These are phyloP conservation scores for Gremmenia infestans DNA, from an alignment of 2,329 filamentous ascomycete species.

Conservation along the genomic window DNA sequence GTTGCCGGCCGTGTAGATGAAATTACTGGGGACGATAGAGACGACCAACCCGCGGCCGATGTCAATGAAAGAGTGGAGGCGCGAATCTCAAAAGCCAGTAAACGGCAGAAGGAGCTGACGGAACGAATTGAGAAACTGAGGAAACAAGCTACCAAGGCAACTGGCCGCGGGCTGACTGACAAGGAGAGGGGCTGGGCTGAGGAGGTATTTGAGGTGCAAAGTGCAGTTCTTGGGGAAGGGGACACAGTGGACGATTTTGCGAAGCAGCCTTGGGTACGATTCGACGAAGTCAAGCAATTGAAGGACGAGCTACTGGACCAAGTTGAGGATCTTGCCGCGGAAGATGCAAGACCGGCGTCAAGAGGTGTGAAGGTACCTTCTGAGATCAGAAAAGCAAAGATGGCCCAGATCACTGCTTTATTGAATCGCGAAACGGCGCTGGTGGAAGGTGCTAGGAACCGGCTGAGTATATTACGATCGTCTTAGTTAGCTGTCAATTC, in stretches of 20 bases:
- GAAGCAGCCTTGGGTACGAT: slow-evolving; percentile 50
- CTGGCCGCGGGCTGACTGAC: slow-evolving; percentile 51
- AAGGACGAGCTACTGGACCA: slow-evolving; percentile 37
- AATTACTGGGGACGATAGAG: slow-evolving; percentile 55
- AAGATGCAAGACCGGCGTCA: slow-evolving; percentile 13
- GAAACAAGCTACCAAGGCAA: slow-evolving; percentile 44
- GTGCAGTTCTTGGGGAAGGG: slow-evolving; percentile 22
- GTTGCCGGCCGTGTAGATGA: slow-evolving; percentile 62
- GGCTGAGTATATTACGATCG: slow-evolving; percentile 52
- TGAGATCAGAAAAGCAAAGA: slow-evolving; percentile 57
- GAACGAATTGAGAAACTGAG: slow-evolving; percentile 56
- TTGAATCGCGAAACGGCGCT: slow-evolving; percentile 63
- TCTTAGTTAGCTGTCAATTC: background rate
- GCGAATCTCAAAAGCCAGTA: slow-evolving; percentile 49
- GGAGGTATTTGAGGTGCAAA: slow-evolving; percentile 45
- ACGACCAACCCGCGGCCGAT: slow-evolving; percentile 42
- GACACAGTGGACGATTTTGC: slow-evolving; percentile 6
- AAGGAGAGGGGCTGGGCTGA: slow-evolving; percentile 56
- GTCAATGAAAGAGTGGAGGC: slow-evolving; percentile 54
- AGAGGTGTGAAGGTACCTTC: slow-evolving; percentile 42
- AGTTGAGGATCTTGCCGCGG: slow-evolving; percentile 21
- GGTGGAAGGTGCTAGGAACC: slow-evolving; percentile 60
- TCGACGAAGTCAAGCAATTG: slow-evolving; percentile 43
- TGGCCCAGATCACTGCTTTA: slow-evolving; percentile 57
- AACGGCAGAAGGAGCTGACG: slow-evolving; percentile 51